Conservation (phyloP, 2,329 filamentous ascomycete species). For the Metarhizium humberi region DNA sequence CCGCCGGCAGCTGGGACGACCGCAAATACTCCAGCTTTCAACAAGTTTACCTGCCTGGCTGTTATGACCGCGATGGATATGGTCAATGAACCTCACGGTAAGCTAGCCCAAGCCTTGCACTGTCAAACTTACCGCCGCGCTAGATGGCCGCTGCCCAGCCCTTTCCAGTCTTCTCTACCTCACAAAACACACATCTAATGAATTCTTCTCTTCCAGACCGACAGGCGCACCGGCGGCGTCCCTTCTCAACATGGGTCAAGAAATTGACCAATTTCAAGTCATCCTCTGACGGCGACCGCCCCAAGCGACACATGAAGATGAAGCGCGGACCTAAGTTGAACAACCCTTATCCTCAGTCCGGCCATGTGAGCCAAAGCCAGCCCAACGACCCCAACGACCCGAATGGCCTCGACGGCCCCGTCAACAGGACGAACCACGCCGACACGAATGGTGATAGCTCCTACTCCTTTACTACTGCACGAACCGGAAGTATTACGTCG, state of each 20-base stretch:
- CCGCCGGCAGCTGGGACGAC: neutral
- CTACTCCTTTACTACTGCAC: constrained; percentile 46
- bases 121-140: neutral
- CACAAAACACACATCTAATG: constrained; percentile 17
- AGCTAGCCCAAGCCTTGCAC: neutral
- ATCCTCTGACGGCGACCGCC: constrained; percentile 49
- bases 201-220: constrained; percentile 45
- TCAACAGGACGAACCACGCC: constrained; percentile 8
- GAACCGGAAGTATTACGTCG: constrained; percentile 46
- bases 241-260: constrained; percentile 91
- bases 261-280: constrained; percentile 81
- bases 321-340: constrained; percentile 61
- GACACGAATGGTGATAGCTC: constrained; percentile 32
- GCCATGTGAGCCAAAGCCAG: constrained; percentile 34
- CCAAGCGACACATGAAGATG: constrained; percentile 32
- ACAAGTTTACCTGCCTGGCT: neutral
- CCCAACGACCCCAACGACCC: constrained; percentile 10
- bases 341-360: constrained; percentile 86
- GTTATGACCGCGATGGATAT: constrained; percentile 6
- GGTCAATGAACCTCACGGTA: constrained; percentile 6
- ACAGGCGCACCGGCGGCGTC: constrained; percentile 60
- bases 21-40: neutral
- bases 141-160: neutral
- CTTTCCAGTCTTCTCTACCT: neutral
- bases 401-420: constrained; percentile 10